Percentiles rank a stretch among this genome's conserved stretches.
Conservation (phyloP, 2,329 filamentous ascomycete genomes). For the Alternaria conjuncta region DNA sequence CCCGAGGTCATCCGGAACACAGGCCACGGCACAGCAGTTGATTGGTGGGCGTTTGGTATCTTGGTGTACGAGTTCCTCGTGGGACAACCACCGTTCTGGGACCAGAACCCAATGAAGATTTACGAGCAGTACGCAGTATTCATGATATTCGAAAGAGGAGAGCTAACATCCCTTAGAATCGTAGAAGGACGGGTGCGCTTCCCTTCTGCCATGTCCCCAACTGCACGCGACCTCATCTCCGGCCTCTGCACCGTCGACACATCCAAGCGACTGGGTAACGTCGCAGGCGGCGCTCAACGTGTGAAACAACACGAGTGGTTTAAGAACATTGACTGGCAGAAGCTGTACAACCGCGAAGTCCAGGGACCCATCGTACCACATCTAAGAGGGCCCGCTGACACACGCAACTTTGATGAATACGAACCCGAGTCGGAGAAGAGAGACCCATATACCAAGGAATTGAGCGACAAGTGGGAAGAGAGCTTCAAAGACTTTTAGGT, state of each 20-base stretch:
- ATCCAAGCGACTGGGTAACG: slow-evolving; percentile 78
- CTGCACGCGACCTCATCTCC: slow-evolving; percentile 76
- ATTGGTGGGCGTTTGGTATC: slow-evolving; percentile 89
- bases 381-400: slow-evolving; percentile 73
- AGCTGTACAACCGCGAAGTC: slow-evolving; percentile 67
- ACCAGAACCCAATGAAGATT: slow-evolving; percentile 85
- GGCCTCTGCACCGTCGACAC: slow-evolving; percentile 81
- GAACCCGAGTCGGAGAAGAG: slow-evolving; percentile 74
- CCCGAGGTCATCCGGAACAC: slow-evolving; percentile 86
- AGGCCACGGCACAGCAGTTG: slow-evolving; percentile 73
- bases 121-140: slow-evolving; percentile 66
- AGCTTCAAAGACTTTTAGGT: slow-evolving; percentile 73
- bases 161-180: slow-evolving; percentile 61
- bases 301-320: slow-evolving; percentile 84
- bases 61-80: slow-evolving; percentile 85
- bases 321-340: slow-evolving; percentile 74
- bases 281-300: slow-evolving; percentile 72
- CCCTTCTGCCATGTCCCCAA: slow-evolving; percentile 70
- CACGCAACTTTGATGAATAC: slow-evolving; percentile 82
- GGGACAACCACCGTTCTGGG: slow-evolving; percentile 86
- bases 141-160: not conserved
- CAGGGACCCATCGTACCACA: slow-evolving; percentile 78
- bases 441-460: slow-evolving; percentile 72
- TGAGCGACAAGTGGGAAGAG: slow-evolving; percentile 72
- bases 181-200: slow-evolving; percentile 79